Evolutionary conservation across 2,329 filamentous ascomycete genomes (phyloP).

Genomic region (Calycina herbarum): DNA sequence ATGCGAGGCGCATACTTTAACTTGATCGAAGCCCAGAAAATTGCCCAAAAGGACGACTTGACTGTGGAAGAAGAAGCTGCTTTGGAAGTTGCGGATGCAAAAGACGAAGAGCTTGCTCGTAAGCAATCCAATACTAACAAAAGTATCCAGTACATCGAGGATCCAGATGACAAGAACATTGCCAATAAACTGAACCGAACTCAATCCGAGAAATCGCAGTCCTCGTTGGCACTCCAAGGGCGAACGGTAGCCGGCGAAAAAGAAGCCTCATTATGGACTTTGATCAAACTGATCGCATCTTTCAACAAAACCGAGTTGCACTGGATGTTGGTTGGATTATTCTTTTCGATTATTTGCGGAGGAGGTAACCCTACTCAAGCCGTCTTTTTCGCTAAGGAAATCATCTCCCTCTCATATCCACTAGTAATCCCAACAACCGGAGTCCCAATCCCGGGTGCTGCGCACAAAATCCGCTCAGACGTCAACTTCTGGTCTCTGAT

Average conservation of each 20-base stretch:
- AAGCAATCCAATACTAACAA: constrained; percentile 42
- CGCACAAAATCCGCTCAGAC: constrained; percentile 56
- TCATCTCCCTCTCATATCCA: constrained; percentile 61
- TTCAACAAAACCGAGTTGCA: constrained; percentile 76
- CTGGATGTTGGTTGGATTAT: constrained; percentile 70
- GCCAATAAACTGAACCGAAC: constrained; percentile 57
- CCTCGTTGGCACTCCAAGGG: constrained; percentile 68
- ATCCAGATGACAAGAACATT: constrained; percentile 62
- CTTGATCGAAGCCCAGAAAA: constrained; percentile 85
- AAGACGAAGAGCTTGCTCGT: constrained; percentile 52
- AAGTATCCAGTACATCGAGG: constrained; percentile 46
- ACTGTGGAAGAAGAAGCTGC: constrained; percentile 52
- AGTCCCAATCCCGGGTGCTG: constrained; percentile 39
- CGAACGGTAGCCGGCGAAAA: constrained; percentile 49
- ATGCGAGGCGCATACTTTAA: constrained; percentile 73
- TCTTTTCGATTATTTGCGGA: constrained; percentile 76
- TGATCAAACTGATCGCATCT: constrained; percentile 75
- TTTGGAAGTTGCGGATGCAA: constrained; percentile 51
- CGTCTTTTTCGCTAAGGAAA: constrained; percentile 87
- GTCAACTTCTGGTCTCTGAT: constrained; percentile 86
- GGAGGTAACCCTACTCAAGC: constrained; percentile 75
- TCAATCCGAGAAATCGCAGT: constrained; percentile 59
- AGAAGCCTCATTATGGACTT: constrained; percentile 69
- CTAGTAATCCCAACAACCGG: constrained; percentile 47
- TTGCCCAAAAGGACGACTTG: constrained; percentile 61